Evolutionary conservation across 2,329 filamentous ascomycete genomes (phyloP), one percentile per base, ranked within the genome.

Genomic region (Fusarium verrucosum): DNA sequence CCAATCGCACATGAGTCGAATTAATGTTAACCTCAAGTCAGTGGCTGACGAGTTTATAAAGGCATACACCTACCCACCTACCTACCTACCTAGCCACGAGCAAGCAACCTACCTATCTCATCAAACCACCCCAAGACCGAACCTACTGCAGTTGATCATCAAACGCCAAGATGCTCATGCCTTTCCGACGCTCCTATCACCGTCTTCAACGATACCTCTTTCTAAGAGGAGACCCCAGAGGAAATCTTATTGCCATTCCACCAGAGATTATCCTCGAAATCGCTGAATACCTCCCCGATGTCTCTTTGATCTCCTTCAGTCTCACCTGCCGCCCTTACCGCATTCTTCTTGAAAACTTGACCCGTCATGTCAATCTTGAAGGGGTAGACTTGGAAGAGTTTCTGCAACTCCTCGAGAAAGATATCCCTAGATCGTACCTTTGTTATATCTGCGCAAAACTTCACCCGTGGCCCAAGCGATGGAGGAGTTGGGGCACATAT

Each of bases 181-280:
- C 8, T 19, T 11, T 30, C 10, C 19, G 17, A 11, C 16, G 22
- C 13, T 25, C 40, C 6, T 7, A 37, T 11, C 16, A 53, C 10
- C 50, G 9, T 1, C 10, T 44, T 10, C 38, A 19, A 17, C 25
- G 25, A 10, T 10, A 5, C 10, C 1, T 10, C 9, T n/a, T 7
- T 41, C 16, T 8, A 16, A n/a, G n/a, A 4, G 10, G 22, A 42
- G 32, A 63, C 3, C 36, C 56, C 5, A 50, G 57, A 33, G 50
- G 42, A 13, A 3, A 57, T 14, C 22, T 61, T 11, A 32, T n/a
- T 10, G 3, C 9, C 2, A 10, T 53, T 2, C 38, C 46, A 2
- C 20, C 19, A 7, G 60, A 63, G 4, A 26, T 61, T 16, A 38
- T 63, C 19, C 8, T 57, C 7, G 8, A 49, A 3, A 26, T 63